Percentiles rank a stretch among this genome's conserved stretches.
phyloP scores from a whole-genome alignment of 371 early-diverging fungal genomes.

The Gilbertella persicaria region DNA sequence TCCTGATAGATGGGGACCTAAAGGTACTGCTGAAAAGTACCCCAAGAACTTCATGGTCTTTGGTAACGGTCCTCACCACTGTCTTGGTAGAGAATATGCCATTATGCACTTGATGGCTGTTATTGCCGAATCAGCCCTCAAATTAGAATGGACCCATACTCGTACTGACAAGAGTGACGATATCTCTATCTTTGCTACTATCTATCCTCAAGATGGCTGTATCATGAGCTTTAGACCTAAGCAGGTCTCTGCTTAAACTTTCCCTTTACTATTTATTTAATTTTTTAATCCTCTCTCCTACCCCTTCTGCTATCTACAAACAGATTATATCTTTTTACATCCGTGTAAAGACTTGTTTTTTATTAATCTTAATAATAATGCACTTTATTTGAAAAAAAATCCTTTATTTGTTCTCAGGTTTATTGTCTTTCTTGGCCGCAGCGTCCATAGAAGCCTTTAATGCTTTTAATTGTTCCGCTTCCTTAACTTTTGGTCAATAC shows the following conservation, averaged over 20 bases:
- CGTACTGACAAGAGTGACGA: constrained; percentile 49
- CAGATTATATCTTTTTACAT: too few relatives aligned
- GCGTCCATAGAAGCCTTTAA: constrained; percentile 22
- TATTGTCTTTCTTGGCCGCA: constrained; percentile 13
- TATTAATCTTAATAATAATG: too few relatives aligned
- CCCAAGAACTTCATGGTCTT: constrained; percentile 46
- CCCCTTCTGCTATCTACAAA: too few relatives aligned
- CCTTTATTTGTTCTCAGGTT: constrained; percentile 5
- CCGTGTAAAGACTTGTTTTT: too few relatives aligned
- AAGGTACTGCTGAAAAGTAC: constrained; percentile 34
- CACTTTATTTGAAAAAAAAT: too few relatives aligned
- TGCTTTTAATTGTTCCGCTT: constrained; percentile 34
- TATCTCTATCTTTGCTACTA: constrained; percentile 57
- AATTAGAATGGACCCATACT: constrained; percentile 39
- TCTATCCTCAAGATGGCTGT: constrained; percentile 56
- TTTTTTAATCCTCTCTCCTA: too few relatives aligned
- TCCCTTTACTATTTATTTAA: neutral
- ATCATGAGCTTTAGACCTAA: constrained; percentile 52
- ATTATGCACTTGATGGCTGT: constrained; percentile 40
- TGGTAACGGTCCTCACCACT: constrained; percentile 42
- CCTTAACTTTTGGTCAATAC: constrained; percentile 15
- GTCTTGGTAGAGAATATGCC: constrained; percentile 44
- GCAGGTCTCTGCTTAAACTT: constrained; percentile 10
- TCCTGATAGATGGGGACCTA: constrained; percentile 42
- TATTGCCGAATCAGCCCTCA: constrained; percentile 30